phyloP scores from a whole-genome alignment of 768 basidiomycete species.

The Porpolomopsis calyptriformis region DNA sequence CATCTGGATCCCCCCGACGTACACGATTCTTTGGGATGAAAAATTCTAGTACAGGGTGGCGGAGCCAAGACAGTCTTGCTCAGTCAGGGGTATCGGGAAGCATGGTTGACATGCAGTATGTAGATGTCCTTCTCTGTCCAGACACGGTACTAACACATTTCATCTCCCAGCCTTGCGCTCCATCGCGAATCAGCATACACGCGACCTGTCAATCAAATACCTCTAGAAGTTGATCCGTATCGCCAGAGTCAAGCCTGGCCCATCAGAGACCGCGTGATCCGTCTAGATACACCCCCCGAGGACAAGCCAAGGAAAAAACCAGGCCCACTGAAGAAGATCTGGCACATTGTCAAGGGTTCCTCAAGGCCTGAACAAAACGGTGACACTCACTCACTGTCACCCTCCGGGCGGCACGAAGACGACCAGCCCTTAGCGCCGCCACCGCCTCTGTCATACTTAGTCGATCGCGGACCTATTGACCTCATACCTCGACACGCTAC shows the following conservation, averaged over 20 bases:
- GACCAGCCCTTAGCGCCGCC: slow-evolving; percentile 78
- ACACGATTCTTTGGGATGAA: slow-evolving; percentile 71
- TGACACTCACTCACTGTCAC: slow-evolving; percentile 21
- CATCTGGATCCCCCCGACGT: slow-evolving; percentile 55
- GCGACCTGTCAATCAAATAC: slow-evolving; percentile 16
- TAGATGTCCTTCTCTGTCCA: slow-evolving; percentile 14
- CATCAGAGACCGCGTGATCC: slow-evolving; percentile 15
- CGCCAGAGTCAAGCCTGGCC: slow-evolving; percentile 49
- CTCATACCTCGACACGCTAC: slow-evolving; percentile 38
- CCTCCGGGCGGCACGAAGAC: slow-evolving; percentile 45
- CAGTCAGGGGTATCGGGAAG: slow-evolving; percentile 77
- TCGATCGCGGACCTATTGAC: slow-evolving; percentile 48
- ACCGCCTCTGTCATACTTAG: slow-evolving; percentile 83
- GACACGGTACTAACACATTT: slow-evolving; percentile 6
- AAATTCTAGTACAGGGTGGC: slow-evolving; percentile 61
- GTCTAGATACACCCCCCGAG: slow-evolving; percentile 19
- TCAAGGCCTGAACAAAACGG: slow-evolving; percentile 28
- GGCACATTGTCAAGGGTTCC: slow-evolving; percentile 63
- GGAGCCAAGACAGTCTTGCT: slow-evolving; percentile 73
- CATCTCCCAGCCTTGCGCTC: slow-evolving; percentile 52
- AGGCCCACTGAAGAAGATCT: slow-evolving; percentile 69
- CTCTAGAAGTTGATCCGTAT: too few relatives aligned
- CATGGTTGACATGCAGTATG: slow-evolving; percentile 90
- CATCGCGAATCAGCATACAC: slow-evolving; percentile 46
- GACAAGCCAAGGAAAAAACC: slow-evolving; percentile 67